Conservation (phyloP, 495 filamentous ascomycete genomes). For the Cercophora samala region DNA sequence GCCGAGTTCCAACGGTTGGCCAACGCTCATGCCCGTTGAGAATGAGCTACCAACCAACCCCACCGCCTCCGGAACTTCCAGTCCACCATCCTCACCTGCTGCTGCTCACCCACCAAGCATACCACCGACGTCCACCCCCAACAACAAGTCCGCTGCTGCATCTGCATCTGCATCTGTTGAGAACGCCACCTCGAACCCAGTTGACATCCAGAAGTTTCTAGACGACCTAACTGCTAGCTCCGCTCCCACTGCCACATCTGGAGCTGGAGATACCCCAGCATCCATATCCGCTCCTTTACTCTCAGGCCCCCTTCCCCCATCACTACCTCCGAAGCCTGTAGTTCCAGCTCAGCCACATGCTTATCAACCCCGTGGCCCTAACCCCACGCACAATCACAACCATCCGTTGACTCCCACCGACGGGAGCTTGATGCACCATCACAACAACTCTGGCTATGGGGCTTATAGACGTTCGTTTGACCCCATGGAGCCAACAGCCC, state of each 20-base stretch:
- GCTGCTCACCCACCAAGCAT: background rate
- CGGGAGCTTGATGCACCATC: too few species aligned
- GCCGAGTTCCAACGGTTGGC: constrained; percentile 18
- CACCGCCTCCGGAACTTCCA: background rate
- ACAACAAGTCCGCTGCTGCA: constrained; percentile 18
- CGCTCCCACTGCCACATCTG: constrained; percentile 31
- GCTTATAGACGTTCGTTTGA: background rate
- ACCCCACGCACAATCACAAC: constrained; percentile 7
- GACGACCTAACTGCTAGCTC: constrained; percentile 50
- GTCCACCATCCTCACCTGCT: background rate
- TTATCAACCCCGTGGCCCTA: constrained; percentile 23
- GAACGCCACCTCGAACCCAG: too few species aligned
- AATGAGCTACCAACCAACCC: background rate
- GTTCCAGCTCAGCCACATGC: constrained; percentile 36
- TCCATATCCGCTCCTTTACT: constrained; percentile 31
- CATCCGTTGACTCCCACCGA: background rate
- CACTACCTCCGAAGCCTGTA: constrained; percentile 54
- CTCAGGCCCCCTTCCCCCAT: constrained; percentile 37
- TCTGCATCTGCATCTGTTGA: constrained; percentile 35
- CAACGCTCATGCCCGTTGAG: background rate
- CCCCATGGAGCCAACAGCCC: constrained; percentile 26
- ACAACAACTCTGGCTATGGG: too few species aligned
- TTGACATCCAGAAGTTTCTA: constrained; percentile 51
- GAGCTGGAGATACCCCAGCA: constrained; percentile 19
- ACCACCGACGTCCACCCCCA: background rate